These are phyloP conservation scores for Durusdinium trenchii DNA, from an alignment of 73 alveolate species.

Conservation along the genomic window DNA sequence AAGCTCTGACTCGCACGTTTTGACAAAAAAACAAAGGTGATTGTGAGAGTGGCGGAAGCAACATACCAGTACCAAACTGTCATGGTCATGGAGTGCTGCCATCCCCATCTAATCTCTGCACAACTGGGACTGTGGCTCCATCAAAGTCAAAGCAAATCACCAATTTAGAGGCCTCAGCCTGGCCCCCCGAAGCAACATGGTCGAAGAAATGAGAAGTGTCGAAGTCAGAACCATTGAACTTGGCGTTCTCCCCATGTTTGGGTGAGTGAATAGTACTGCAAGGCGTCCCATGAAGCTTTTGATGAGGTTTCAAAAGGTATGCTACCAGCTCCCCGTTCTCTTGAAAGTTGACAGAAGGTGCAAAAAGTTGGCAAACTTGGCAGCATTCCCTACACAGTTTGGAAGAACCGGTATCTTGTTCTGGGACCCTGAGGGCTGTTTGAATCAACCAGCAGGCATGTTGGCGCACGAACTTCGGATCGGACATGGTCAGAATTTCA, in stretches of 20 bases:
- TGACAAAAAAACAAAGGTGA: neutral
- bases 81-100: neutral
- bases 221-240: neutral
- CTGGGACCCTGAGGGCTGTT: too few relatives aligned
- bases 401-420: too few relatives aligned
- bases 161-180: slow-evolving; percentile 68
- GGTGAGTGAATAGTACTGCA: neutral
- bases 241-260: too few relatives aligned
- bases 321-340: neutral
- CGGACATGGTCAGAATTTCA: too few relatives aligned
- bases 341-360: neutral
- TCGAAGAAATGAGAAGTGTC: neutral
- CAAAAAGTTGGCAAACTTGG: too few relatives aligned
- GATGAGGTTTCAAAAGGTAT: too few relatives aligned
- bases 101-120: neutral
- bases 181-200: neutral
- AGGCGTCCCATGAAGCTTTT: neutral
- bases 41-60: neutral
- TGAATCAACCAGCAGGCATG: too few relatives aligned
- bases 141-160: slow-evolving; percentile 94
- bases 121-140: slow-evolving; percentile 8
- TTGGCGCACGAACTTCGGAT: too few relatives aligned
- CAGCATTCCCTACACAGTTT: too few relatives aligned
- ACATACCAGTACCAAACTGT: neutral
- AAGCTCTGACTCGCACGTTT: too few relatives aligned